Base-by-base conservation (phyloP, 345 rosid species). In the Noccaea caerulescens region DNA sequence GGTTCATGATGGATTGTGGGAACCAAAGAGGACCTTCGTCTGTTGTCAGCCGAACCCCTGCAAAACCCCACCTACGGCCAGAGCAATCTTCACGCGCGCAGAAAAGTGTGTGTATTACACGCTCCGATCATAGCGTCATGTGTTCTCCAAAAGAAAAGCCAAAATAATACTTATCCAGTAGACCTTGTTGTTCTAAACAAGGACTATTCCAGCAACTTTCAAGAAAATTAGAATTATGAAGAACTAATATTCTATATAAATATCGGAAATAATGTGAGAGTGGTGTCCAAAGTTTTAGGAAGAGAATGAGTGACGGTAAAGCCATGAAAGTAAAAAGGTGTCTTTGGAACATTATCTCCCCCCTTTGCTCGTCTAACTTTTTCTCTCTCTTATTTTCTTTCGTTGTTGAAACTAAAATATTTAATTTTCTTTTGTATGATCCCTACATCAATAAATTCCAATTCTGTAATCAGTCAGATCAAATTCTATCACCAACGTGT, bases 261-360 rank as follows among this genome's bases (percentile, higher is more conserved):
- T 38, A 38, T 18, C 3, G 45, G 20, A 58, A 5, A 18, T 13
- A 58, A 37, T 58, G 34, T 20, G 18, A 41, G 34, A 58, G 6
- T 39, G 34, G 42, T 56, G 25, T 59, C 49, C 64, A 23, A 39
- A 42, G 33, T 45, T 46, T 46, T 33, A 12, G 55, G 55, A 63
- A 46, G 42, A 47, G 12, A 49, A 63, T 63, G 57, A 49, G 68
- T 63, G 33, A 63, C 14, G 43, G 32, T 34, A 47, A 63, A 47
- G 56, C 55, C 68, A 63, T 46, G 56, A 43, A 61, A 27, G 52
- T 39, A 4, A n/a, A n/a, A 27, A 61, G 25, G n/a, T 44, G 2
- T 43, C 38, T 61, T 61, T 27, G 38, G 66, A 61, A 43, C 64
- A 27, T 59, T 14, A 51, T 51, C 34, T 51, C 13, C 36, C 3